phyloP scores from a whole-genome alignment of 352 stramenopile species.

The Vaucheria bursata region DNA sequence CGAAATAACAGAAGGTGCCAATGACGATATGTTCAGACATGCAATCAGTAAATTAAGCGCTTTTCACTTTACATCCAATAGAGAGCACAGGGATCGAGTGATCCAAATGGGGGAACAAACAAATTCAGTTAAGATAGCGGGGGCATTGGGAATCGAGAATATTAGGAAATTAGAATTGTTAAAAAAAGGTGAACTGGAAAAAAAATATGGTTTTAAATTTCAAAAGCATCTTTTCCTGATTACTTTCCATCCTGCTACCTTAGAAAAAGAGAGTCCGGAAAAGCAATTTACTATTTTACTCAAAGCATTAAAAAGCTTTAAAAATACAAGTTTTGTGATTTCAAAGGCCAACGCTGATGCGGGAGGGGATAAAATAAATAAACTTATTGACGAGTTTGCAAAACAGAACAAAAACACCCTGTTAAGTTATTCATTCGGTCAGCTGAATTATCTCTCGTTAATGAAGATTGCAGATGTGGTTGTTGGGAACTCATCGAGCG shows the following conservation, averaged over 20 bases:
- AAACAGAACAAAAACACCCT: neutral
- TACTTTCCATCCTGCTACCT: neutral
- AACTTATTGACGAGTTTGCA: neutral
- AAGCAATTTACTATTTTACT: neutral
- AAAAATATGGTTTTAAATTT: neutral
- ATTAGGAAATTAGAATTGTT: conserved; percentile 1
- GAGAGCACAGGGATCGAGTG: neutral
- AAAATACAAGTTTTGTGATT: neutral
- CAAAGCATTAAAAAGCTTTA: neutral
- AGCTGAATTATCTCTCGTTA: neutral
- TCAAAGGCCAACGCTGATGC: neutral
- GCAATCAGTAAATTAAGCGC: neutral
- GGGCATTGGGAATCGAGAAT: neutral
- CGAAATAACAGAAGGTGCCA: neutral
- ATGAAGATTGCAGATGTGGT: neutral
- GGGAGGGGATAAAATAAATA: neutral
- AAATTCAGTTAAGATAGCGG: neutral
- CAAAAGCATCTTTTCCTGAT: neutral
- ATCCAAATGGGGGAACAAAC: neutral
- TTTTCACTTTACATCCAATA: neutral
- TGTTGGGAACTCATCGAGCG: neutral
- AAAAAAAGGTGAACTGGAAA: neutral
- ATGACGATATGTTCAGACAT: neutral
- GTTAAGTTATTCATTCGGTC: neutral
- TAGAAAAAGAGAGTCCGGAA: neutral